Evolutionary conservation across 352 stramenopile genomes (phyloP).

Genomic region (Pythium sukuiense): DNA sequence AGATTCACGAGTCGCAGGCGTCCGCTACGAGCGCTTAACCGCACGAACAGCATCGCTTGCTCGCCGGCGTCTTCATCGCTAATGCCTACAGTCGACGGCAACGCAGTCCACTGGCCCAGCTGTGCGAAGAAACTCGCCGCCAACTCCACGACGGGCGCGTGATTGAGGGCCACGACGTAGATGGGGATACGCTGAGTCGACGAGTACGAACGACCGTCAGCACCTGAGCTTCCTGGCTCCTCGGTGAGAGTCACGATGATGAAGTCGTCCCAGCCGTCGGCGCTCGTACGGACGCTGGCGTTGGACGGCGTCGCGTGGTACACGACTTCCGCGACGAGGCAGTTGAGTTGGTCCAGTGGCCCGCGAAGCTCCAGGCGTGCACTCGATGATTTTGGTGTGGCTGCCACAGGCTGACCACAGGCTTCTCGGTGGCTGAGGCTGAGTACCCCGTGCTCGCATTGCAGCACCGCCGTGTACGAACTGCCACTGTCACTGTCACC

Average conservation of each 20-base stretch:
- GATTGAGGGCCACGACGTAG: slow-evolving; percentile 46
- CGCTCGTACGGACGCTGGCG: neutral
- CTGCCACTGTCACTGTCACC: slow-evolving; percentile 13
- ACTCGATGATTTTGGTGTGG: neutral
- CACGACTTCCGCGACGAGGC: slow-evolving; percentile 45
- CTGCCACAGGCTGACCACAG: slow-evolving; percentile 9
- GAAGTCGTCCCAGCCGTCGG: slow-evolving; percentile 27
- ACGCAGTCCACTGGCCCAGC: slow-evolving; percentile 30
- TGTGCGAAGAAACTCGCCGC: slow-evolving; percentile 31
- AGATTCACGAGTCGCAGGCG: slow-evolving; percentile 29
- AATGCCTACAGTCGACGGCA: slow-evolving; percentile 29
- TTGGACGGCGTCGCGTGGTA: slow-evolving; percentile 33
- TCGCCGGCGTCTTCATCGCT: slow-evolving; percentile 48
- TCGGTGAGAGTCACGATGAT: slow-evolving; percentile 48
- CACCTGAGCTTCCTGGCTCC: neutral
- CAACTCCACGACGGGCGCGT: slow-evolving; percentile 39
- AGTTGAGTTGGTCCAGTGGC: slow-evolving; percentile 43
- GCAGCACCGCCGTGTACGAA: slow-evolving; percentile 32
- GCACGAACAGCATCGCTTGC: slow-evolving; percentile 40
- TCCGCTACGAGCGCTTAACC: slow-evolving; percentile 35
- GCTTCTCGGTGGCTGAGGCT: slow-evolving; percentile 33
- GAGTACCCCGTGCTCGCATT: slow-evolving; percentile 36
- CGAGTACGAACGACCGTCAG: slow-evolving; percentile 32
- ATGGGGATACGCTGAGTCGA: slow-evolving; percentile 40
- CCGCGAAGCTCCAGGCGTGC: slow-evolving; percentile 26